Base-by-base conservation (phyloP, 352 stramenopile species). In the Pythium chondricola region DNA sequence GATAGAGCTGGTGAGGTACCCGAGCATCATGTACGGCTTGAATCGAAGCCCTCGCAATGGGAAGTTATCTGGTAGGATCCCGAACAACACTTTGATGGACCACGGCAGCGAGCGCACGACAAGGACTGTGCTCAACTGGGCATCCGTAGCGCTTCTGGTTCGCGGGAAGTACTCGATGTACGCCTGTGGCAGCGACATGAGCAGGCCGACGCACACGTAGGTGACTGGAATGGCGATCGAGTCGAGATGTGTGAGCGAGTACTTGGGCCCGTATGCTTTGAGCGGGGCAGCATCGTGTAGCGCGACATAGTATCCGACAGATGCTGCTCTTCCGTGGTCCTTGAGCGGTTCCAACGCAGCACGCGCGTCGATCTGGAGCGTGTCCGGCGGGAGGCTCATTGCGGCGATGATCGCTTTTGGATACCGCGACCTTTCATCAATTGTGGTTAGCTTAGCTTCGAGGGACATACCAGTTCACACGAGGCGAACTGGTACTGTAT, bases 41-140 rank as follows among this genome's bases (percentile, higher is more conserved):
- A 87, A 89, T 17, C 77, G 81, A 17, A 68, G 56, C 6, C 60
- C 53, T 13, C 58, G 45, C 22, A 93, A 56, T 0, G 81, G 81
- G 14, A 79, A 80, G 3, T 69, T 55, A 48, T 93, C 81, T 3
- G 81, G 72, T 3, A 93, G 48, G 10, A 88, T 44, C 6, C 81
- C 81, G 37, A 88, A 90, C 13, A 86, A 27, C 36, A 89, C 74
- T 25, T 93, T 93, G 60, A 93, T 83, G 0, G 69, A 74, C 81
- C 81, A 93, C 8, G 81, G 81, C 9, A 93, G 63, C 18, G 65
- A 66, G 32, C 78, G 69, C 35, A 90, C 74, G 27, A 90, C 71
- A 25, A 55, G 40, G 21, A 93, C 65, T 0, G 81, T 89, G 48
- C 65, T 85, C 17, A 93, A 58, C 55, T 93, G 81, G 13, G 81